Evolutionary conservation across 2,329 filamentous ascomycete genomes (phyloP).

Genomic region (Alternaria atra): DNA sequence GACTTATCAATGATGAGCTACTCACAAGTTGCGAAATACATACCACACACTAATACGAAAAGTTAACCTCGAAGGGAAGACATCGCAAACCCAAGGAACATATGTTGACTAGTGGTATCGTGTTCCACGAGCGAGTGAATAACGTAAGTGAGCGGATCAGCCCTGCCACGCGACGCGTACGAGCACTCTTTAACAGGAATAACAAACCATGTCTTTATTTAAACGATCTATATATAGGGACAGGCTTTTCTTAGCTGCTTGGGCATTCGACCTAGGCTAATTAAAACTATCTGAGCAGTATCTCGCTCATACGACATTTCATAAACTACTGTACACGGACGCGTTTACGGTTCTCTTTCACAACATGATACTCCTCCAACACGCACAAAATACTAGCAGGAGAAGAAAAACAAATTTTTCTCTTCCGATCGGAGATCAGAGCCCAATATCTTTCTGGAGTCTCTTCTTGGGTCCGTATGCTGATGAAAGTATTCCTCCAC

Average conservation of each 20-base stretch:
- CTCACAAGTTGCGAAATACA: background rate
- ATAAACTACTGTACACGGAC: background rate
- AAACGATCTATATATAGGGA: background rate
- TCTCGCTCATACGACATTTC: background rate
- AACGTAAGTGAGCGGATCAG: background rate
- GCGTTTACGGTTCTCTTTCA: background rate
- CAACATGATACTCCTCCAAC: background rate
- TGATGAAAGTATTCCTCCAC: too few species aligned
- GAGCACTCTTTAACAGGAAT: background rate
- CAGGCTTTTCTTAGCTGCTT: background rate
- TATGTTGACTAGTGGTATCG: background rate
- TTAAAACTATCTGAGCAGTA: background rate
- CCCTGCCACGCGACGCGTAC: background rate
- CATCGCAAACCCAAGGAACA: background rate
- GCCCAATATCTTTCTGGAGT: too few species aligned
- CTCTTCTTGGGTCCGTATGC: too few species aligned
- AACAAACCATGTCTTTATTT: background rate
- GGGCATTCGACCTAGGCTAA: background rate
- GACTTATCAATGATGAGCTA: background rate
- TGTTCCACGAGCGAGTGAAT: background rate
- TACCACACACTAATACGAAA: too few species aligned
- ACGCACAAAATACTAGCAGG: background rate
- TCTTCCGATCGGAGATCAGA: too few species aligned
- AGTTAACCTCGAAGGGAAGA: background rate
- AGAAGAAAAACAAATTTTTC: too few species aligned